Conservation (phyloP, 345 rosid species). For the Citrus cavaleriei region DNA sequence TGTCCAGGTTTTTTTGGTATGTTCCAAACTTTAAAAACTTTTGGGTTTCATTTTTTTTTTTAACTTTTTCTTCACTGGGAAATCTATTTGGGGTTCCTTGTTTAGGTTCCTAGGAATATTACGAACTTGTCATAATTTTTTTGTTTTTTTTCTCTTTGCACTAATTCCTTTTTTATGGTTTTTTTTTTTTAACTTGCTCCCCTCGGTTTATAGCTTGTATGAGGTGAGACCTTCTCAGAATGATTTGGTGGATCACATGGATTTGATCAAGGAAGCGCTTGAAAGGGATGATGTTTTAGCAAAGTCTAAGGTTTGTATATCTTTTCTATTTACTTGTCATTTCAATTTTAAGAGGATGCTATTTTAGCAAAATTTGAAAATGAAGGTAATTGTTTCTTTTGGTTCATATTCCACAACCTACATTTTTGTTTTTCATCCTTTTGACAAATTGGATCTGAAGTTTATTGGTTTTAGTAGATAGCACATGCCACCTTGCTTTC, state of each 20-base stretch:
- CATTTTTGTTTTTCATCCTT: neutral
- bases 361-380: neutral
- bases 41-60: neutral
- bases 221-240: constrained; percentile 70
- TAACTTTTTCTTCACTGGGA: constrained; percentile 17
- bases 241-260: constrained; percentile 71
- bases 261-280: constrained; percentile 58
- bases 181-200: neutral
- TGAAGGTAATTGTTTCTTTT: neutral
- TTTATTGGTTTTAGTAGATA: neutral
- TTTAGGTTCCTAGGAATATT: constrained; percentile 52
- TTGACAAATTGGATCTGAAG: neutral
- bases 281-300: constrained; percentile 48
- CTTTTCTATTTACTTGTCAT: neutral
- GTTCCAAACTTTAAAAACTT: neutral
- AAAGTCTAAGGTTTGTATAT: constrained; percentile 56
- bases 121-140: neutral
- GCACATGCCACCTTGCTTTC: neutral
- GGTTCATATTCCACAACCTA: neutral
- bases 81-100: constrained; percentile 61
- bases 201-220: constrained; percentile 41
- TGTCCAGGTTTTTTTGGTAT: constrained; percentile 59
- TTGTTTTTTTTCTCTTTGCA: neutral
- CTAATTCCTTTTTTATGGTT: neutral
- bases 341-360: neutral